These are phyloP conservation scores for Linnemannia zychae DNA, from an alignment of 192 early-diverging fungal species.

Conservation along the genomic window DNA sequence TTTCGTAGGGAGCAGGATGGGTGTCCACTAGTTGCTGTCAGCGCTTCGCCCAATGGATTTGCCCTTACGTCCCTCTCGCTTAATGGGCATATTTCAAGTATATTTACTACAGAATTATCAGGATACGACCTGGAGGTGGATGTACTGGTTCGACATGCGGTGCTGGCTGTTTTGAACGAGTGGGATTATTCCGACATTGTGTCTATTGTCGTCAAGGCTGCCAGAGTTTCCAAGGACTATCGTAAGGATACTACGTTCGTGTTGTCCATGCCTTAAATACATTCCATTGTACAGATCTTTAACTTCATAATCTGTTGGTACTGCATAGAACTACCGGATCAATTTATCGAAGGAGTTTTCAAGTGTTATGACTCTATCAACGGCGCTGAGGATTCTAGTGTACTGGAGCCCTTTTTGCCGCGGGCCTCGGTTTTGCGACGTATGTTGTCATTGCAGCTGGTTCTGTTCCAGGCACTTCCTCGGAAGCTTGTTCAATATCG, in stretches of 20 bases:
- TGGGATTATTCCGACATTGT: constrained; percentile 53
- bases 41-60: constrained; percentile 43
- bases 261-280: background rate
- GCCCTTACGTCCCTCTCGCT: constrained; percentile 11
- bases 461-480: constrained; percentile 42
- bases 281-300: background rate
- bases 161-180: constrained; percentile 44
- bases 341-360: constrained; percentile 40
- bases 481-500: constrained; percentile 43
- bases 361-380: constrained; percentile 46
- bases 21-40: constrained; percentile 18
- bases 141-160: constrained; percentile 19
- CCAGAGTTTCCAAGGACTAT: constrained; percentile 9
- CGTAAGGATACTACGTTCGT: constrained; percentile 9
- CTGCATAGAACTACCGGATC: constrained; percentile 36
- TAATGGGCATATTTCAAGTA: constrained; percentile 24
- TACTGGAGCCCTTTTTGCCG: constrained; percentile 43
- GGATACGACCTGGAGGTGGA: constrained; percentile 40
- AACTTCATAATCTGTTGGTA: background rate
- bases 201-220: constrained; percentile 23
- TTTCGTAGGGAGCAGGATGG: constrained; percentile 17
- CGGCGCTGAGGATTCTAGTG: constrained; percentile 36
- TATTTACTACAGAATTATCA: background rate
- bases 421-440: constrained; percentile 38
- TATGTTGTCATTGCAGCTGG: constrained; percentile 44